A percentile compares a stretch with the other conserved stretches of the same genome.
phyloP scores from a whole-genome alignment of 116 monocot genomes.

The Iris pallida region DNA sequence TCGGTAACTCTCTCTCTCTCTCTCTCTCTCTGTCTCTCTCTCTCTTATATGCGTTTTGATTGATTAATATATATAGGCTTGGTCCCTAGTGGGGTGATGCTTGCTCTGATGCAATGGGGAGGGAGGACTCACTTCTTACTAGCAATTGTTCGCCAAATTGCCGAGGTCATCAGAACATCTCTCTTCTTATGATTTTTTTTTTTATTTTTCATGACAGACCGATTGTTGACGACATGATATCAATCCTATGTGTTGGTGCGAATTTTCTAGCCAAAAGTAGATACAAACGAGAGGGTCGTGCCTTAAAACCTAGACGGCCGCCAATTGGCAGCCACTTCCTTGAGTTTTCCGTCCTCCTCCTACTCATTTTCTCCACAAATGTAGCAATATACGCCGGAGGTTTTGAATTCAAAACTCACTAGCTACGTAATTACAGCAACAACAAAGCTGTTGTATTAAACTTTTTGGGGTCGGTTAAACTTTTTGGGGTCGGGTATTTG shows the following conservation, averaged over 20 bases:
- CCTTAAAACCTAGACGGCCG: neutral
- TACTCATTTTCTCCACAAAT: too few relatives aligned
- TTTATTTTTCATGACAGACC: too few relatives aligned
- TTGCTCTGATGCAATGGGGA: slow-evolving; percentile 81
- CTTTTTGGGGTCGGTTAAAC: neutral
- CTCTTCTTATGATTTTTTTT: neutral
- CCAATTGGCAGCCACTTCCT: too few relatives aligned
- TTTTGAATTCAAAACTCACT: too few relatives aligned
- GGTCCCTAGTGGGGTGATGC: slow-evolving; percentile 53
- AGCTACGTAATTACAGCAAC: neutral
- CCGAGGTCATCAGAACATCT: slow-evolving; percentile 30
- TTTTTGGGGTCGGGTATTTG: too few relatives aligned
- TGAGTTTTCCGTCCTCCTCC: too few relatives aligned
- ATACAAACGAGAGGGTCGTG: neutral
- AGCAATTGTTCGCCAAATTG: slow-evolving; percentile 74
- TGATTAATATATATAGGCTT: slow-evolving; percentile 31
- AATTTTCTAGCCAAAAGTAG: neutral
- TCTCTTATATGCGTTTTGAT: neutral
- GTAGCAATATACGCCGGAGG: too few relatives aligned
- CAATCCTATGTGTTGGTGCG: too few relatives aligned
- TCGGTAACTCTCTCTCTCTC: slow-evolving; percentile 31
- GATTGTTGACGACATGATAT: too few relatives aligned
- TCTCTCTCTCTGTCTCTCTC: too few relatives aligned
- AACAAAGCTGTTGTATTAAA: neutral
- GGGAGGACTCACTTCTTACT: slow-evolving; percentile 89